Evolutionary conservation across 495 filamentous ascomycete genomes (phyloP).

Genomic region (Tuber aestivum): DNA sequence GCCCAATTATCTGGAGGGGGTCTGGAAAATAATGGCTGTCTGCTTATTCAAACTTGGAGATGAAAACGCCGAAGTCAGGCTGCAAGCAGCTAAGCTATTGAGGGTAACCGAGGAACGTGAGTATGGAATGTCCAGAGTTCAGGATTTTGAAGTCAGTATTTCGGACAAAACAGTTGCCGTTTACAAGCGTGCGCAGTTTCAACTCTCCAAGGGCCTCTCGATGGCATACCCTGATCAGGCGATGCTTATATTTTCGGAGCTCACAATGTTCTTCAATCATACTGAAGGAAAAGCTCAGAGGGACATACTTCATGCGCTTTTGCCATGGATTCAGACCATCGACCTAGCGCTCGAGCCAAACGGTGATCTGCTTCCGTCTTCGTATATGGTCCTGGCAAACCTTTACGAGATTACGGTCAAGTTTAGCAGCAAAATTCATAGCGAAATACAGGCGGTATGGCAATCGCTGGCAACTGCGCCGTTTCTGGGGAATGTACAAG

Average conservation of each 20-base stretch:
- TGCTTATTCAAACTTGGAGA: slow-evolving; percentile 87
- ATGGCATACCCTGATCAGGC: slow-evolving; percentile 81
- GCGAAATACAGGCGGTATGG: slow-evolving; percentile 96
- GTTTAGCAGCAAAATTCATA: slow-evolving; percentile 78
- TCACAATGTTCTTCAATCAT: slow-evolving; percentile 81
- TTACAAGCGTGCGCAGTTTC: slow-evolving; percentile 94
- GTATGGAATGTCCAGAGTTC: slow-evolving; percentile 77
- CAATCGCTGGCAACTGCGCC: slow-evolving; percentile 91
- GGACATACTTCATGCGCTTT: slow-evolving; percentile 87
- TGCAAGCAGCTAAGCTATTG: slow-evolving; percentile 80
- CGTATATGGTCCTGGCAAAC: slow-evolving; percentile 93
- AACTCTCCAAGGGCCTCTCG: slow-evolving; percentile 84
- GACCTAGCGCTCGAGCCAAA: slow-evolving; percentile 92
- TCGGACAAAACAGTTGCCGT: slow-evolving; percentile 97
- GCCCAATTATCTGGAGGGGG: slow-evolving; percentile 69
- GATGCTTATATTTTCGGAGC: slow-evolving; percentile 91
- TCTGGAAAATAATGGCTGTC: slow-evolving; percentile 82
- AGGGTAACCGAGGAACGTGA: slow-evolving; percentile 77
- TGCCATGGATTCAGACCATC: slow-evolving; percentile 94
- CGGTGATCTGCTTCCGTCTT: slow-evolving; percentile 78
- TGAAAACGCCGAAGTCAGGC: slow-evolving; percentile 76
- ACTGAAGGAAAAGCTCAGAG: slow-evolving; percentile 72
- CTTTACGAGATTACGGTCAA: slow-evolving; percentile 94
- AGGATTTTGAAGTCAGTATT: slow-evolving; percentile 96
- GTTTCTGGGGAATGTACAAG: slow-evolving; percentile 87